Percentiles rank a stretch among this genome's conserved stretches.
Evolutionary conservation across 2,329 filamentous ascomycete species (phyloP).

Genomic region (Chaetomium sp.): DNA sequence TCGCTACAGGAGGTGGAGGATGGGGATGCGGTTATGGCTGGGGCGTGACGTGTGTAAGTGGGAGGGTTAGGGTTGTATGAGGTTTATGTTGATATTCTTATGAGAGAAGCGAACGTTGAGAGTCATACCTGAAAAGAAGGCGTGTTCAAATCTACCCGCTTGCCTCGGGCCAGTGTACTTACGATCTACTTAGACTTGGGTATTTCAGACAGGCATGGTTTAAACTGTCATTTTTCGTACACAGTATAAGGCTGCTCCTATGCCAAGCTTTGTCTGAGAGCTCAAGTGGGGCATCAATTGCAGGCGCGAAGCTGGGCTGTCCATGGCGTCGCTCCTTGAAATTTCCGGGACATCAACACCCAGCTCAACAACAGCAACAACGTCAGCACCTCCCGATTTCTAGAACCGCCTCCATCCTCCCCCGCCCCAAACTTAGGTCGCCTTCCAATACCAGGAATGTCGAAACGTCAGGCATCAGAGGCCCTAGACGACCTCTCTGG

Average conservation of each 20-base stretch:
- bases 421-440: background rate
- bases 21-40: constrained; percentile 37
- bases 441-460: constrained; percentile 24
- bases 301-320: constrained; percentile 5
- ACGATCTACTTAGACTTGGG: background rate
- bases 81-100: background rate
- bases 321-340: constrained; percentile 9
- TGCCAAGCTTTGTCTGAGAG: constrained; percentile 23
- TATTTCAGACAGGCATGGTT: background rate
- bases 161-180: too few species aligned
- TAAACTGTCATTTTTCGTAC: background rate
- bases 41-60: constrained; percentile 29
- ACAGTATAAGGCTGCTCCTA: background rate
- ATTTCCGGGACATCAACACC: constrained; percentile 15
- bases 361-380: background rate
- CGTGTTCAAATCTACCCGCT: background rate
- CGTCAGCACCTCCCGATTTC: background rate
- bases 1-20: constrained; percentile 22
- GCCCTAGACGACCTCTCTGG: constrained; percentile 59
- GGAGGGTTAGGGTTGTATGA: constrained; percentile 17
- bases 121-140: constrained; percentile 1
- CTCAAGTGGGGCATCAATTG: constrained; percentile 25
- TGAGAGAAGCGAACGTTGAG: background rate
- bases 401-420: background rate
- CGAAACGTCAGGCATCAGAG: constrained; percentile 62